Evolutionary conservation across 2,329 filamentous ascomycete species (phyloP).

Genomic region (Alternaria viburni): DNA sequence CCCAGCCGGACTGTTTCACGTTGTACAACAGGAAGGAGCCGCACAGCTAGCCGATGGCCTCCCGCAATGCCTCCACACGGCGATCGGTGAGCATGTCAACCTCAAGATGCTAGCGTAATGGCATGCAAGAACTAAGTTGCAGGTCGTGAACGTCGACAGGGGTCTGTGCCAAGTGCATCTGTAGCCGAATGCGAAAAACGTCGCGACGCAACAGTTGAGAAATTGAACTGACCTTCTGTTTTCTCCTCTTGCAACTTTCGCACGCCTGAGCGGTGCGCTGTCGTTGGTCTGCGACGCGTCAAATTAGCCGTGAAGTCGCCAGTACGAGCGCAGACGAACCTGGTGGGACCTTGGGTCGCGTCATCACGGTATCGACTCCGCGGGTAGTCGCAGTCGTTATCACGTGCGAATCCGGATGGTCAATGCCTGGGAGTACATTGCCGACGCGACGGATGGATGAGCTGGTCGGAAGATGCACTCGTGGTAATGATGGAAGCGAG

Average conservation of each 20-base stretch:
- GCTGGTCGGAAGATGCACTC: slow-evolving; percentile 39
- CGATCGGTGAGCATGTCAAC: background rate
- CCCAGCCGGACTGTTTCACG: background rate
- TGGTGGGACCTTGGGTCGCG: slow-evolving; percentile 44
- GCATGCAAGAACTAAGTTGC: background rate
- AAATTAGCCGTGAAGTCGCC: slow-evolving; percentile 42
- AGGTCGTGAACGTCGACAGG: background rate
- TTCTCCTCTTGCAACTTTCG: slow-evolving; percentile 69
- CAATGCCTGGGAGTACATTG: slow-evolving; percentile 20
- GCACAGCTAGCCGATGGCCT: background rate
- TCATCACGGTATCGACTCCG: slow-evolving; percentile 28
- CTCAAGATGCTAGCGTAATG: background rate
- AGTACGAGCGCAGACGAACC: slow-evolving; percentile 26
- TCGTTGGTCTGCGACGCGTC: slow-evolving; percentile 66
- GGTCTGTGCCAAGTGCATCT: background rate
- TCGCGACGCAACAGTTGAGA: slow-evolving; percentile 1
- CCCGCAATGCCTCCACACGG: background rate
- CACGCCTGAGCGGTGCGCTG: slow-evolving; percentile 69
- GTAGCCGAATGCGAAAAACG: background rate
- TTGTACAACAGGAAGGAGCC: background rate
- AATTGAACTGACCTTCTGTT: slow-evolving; percentile 65
- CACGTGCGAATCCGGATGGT: slow-evolving; percentile 28
- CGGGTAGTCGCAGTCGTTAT: slow-evolving; percentile 19
- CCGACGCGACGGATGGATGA: slow-evolving; percentile 33
- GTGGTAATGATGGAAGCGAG: slow-evolving; percentile 14